phyloP scores from a whole-genome alignment of 2,329 filamentous ascomycete genomes.

The Coniochaeta ligniaria region DNA sequence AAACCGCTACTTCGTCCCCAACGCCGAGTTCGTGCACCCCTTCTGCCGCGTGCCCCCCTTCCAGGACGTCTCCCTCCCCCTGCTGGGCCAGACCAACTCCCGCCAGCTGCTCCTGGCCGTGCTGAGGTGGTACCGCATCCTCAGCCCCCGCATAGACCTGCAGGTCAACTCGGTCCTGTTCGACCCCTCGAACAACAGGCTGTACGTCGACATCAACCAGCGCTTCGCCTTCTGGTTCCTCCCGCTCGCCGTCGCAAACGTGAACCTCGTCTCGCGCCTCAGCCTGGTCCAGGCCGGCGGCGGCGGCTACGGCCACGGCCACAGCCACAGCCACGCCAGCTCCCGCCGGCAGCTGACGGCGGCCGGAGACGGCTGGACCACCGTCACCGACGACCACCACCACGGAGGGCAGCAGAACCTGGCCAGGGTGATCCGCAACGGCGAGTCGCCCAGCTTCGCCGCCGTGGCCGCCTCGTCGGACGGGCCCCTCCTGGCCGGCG shows the following conservation, averaged over 20 bases:
- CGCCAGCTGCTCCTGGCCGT: slow-evolving; percentile 61
- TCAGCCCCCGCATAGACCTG: slow-evolving; percentile 67
- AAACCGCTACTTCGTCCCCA: slow-evolving; percentile 63
- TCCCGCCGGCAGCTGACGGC: background rate
- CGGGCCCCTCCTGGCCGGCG: slow-evolving; percentile 10
- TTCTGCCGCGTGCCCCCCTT: slow-evolving; percentile 64
- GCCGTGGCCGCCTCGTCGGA: slow-evolving; percentile 2
- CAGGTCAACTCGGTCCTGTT: slow-evolving; percentile 52
- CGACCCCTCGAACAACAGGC: slow-evolving; percentile 55
- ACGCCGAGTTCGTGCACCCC: slow-evolving; percentile 70
- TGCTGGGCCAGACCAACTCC: slow-evolving; percentile 45
- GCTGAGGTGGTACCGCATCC: slow-evolving; percentile 74
- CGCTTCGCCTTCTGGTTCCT: slow-evolving; percentile 71
- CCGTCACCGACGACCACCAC: slow-evolving; percentile 8
- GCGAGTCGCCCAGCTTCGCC: slow-evolving; percentile 2
- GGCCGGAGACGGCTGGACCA: no score
- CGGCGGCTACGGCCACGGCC: slow-evolving; percentile 20
- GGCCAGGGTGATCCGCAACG: slow-evolving; percentile 7
- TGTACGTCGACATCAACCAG: slow-evolving; percentile 70
- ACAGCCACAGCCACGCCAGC: background rate
- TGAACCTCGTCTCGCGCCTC: slow-evolving; percentile 62
- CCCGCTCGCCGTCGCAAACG: slow-evolving; percentile 64
- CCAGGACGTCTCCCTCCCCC: slow-evolving; percentile 29
- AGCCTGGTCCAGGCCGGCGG: slow-evolving; percentile 31
- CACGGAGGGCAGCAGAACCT: slow-evolving; percentile 16